Conservation (phyloP, 768 basidiomycete genomes). For the Tephrocybe sp. region DNA sequence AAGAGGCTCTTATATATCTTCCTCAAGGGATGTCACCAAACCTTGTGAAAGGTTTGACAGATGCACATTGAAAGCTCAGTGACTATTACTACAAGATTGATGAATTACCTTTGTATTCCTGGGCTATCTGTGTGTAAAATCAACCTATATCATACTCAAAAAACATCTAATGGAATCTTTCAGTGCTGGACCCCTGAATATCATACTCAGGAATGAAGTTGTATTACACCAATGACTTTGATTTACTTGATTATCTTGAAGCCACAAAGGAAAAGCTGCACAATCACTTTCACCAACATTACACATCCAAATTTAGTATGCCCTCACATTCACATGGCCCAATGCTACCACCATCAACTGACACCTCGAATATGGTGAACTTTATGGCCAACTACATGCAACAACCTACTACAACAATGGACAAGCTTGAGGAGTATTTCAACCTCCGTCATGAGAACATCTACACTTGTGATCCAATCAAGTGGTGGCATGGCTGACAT, state of each 20-base stretch:
- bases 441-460: constrained; percentile 25
- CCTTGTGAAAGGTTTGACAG: constrained; percentile 21
- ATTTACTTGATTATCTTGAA: not conserved
- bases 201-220: not conserved
- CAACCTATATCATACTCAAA: not conserved
- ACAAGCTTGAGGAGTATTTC: constrained; percentile 26
- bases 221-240: not conserved
- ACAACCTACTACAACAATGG: not conserved
- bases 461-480: constrained; percentile 24
- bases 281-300: constrained; percentile 4
- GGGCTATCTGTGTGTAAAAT: constrained; percentile 27
- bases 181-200: not conserved
- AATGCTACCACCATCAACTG: too few species aligned
- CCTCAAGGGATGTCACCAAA: constrained; percentile 12
- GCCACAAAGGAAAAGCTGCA: not conserved
- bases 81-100: constrained; percentile 31
- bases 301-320: not conserved
- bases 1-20: constrained; percentile 17
- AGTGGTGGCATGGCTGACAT: not conserved
- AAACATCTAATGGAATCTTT: not conserved
- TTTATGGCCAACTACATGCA: not conserved
- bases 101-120: constrained; percentile 30
- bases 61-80: constrained; percentile 30
- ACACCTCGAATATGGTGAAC: not conserved
- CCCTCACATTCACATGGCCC: not conserved